phyloP scores from a whole-genome alignment of 192 early-diverging fungal species.

The Podila epicladia region DNA sequence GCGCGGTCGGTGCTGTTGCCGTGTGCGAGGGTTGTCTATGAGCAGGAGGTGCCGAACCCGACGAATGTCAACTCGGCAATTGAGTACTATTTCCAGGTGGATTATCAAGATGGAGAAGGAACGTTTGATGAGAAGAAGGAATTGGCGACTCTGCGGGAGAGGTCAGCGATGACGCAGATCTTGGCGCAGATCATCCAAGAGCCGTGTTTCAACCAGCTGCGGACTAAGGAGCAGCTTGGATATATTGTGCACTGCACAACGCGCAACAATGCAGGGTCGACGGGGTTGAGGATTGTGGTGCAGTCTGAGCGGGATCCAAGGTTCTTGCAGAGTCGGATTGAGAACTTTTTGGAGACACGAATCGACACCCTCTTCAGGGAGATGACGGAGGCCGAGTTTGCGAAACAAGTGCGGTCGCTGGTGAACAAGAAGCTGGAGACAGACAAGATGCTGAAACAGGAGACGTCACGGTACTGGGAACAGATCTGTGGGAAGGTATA shows the following conservation, averaged over 20 bases:
- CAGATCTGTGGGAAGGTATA: conserved; percentile 77
- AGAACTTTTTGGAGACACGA: conserved; percentile 67
- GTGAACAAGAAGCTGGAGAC: conserved; percentile 73
- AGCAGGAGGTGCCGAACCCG: conserved; percentile 63
- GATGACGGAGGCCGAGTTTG: conserved; percentile 74
- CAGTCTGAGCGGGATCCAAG: conserved; percentile 85
- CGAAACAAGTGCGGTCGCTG: conserved; percentile 72
- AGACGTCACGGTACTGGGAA: conserved; percentile 71
- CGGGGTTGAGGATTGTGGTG: conserved; percentile 77
- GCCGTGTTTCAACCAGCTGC: conserved; percentile 88
- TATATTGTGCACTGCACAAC: conserved; percentile 69
- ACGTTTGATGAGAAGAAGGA: neutral
- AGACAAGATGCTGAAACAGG: conserved; percentile 80
- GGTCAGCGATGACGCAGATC: conserved; percentile 62
- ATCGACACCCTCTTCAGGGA: conserved; percentile 45
- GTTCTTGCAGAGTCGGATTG: conserved; percentile 79
- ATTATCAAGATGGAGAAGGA: conserved; percentile 1
- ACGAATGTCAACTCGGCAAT: conserved; percentile 88
- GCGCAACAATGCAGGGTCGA: conserved; percentile 62
- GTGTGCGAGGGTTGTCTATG: conserved; percentile 38
- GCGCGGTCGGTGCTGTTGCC: conserved; percentile 49
- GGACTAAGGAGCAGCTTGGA: conserved; percentile 87
- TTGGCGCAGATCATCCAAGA: conserved; percentile 82
- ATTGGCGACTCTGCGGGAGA: conserved; percentile 54
- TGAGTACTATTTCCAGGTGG: conserved; percentile 79